Base-by-base conservation (phyloP, 441 rosid species). In the Daphne laureola region DNA sequence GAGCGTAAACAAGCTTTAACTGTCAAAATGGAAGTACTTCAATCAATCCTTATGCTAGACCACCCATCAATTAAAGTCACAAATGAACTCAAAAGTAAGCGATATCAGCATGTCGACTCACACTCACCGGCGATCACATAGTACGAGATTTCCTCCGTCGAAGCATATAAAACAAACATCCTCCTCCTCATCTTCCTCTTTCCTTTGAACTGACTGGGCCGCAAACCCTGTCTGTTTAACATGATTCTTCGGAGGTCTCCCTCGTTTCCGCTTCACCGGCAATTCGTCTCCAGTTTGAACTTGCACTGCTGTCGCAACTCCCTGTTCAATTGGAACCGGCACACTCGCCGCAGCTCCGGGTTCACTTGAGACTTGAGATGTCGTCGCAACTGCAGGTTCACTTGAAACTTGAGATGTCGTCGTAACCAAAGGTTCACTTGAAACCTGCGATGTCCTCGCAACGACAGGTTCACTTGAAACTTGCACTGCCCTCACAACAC, bases 111-210 rank as follows among this genome's bases (percentile, higher is more conserved):
- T 42, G 38, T 43, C 45, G 17, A 43, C 45, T 25, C 54, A 75
- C 86, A 75, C 86, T 53, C 66, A 91, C 98, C 88, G 70, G 64
- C 96, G 95, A 83, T 91, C 98, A 51, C 98, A 91, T 14, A 91
- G 82, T 61, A 91, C 98, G 15, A 91, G 87, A 57, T 80, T 78
- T 18, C 98, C 98, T 35, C 98, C 98, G 62, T 91, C 98, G 48
- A 91, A 91, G 74, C 98, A 91, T 48, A 91, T 85, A 55, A 91
- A 91, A 53, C 98, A 91, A 61, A 91, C 98, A 67, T 91, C 98
- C 46, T 91, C 94, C 53, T 80, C 91, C 38, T 31, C 38, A 23
- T 77, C 83, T 23, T 51, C 64, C 61, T 54, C 72, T 41, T 66
- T 74, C 60, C 58, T 69, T 59, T 23, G 63, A 17, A 60, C 57